Percentiles rank a stretch among this genome's conserved stretches.
Conservation (phyloP, 257 asterid species). For the Coffea canephora region DNA sequence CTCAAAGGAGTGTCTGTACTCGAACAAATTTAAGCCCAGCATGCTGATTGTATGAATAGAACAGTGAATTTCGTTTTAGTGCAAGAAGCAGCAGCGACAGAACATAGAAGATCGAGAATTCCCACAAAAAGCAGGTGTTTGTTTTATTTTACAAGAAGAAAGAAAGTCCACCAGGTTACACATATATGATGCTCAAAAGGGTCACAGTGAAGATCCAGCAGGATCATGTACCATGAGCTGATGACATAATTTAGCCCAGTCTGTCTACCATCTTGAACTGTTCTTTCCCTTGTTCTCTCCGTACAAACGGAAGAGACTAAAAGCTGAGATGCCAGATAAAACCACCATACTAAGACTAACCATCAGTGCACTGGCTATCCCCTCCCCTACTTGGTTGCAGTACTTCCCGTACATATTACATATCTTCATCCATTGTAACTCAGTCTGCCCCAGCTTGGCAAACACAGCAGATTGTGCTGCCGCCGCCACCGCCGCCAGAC, state of each 20-base stretch:
- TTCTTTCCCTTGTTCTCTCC: conserved; percentile 55
- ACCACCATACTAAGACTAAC: conserved; percentile 52
- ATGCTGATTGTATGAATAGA: too few species aligned
- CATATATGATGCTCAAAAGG: conserved; percentile 18
- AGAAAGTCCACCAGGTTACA: conserved; percentile 16
- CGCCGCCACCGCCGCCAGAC: conserved; percentile 73
- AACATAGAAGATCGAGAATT: neutral
- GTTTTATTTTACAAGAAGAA: conserved; percentile 19
- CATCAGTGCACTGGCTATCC: conserved; percentile 63
- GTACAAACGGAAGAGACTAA: conserved; percentile 82
- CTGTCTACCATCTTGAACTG: conserved; percentile 45
- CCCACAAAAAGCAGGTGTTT: neutral
- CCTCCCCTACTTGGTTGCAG: conserved; percentile 88
- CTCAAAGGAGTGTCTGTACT: too few species aligned
- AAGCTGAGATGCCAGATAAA: conserved; percentile 78
- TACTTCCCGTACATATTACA: conserved; percentile 65
- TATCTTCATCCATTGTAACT: conserved; percentile 86
- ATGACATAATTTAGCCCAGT: neutral
- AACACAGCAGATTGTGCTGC: conserved; percentile 58
- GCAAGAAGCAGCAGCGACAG: neutral
- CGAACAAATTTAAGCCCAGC: too few species aligned
- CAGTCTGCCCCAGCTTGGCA: conserved; percentile 68
- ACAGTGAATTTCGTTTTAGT: too few species aligned
- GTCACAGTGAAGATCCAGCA: conserved; percentile 8
- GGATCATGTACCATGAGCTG: neutral